Evolutionary conservation across 2,329 filamentous ascomycete genomes (phyloP), one percentile per base, ranked within the genome.

Genomic region (Magnaporthiopsis incrustans): DNA sequence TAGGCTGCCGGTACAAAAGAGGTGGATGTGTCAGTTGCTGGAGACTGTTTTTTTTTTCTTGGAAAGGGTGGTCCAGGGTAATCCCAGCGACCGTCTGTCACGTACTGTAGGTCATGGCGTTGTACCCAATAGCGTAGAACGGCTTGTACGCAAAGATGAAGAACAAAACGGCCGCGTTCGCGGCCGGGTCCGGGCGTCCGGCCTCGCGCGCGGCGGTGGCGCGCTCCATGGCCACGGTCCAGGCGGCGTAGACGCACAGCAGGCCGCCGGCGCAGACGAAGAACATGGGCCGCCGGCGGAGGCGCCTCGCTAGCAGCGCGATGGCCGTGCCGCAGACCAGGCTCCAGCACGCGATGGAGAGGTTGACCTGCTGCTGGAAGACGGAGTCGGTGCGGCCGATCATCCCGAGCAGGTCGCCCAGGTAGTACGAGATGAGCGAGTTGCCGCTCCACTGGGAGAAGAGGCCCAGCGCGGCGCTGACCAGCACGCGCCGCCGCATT

Each of bases 101-200:
- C 79, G 73, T 71, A 82, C 80, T 87, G 72, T 87, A 87, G 0
- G 84, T 86, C 64, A 89, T 76, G 18, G 86, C 83, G 70, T 88
- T 89, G 72, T 87, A 86, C n/a, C 85, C 85, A 61, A 88, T 78
- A 68, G 88, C 88, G 71, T 88, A 89, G 66, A 76, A 78, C 4
- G 85, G 83, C 12, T 79, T 79, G 71, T 86, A 88, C 4, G 78
- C 76, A 67, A 86, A 88, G 68, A 84, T 85, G 73, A 85, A 88
- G 72, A 87, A 81, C 38, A 88, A 74, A 1, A 60, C 58, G 32
- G 58, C 58, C 22, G 4, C 22, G 11, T 60, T 60, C 15, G 58
- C 58, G 6, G 6, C 58, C 27, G 27, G 14, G 58, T 60, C 22
- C 26, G 58, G 26, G 7, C 26, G 4, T 2, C 58, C 58, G 32